A percentile compares a stretch with the other conserved stretches of the same genome.
These are phyloP conservation scores for Fraxinus sp. DNA, from an alignment of 305 asterid genomes.

Conservation along the genomic window DNA sequence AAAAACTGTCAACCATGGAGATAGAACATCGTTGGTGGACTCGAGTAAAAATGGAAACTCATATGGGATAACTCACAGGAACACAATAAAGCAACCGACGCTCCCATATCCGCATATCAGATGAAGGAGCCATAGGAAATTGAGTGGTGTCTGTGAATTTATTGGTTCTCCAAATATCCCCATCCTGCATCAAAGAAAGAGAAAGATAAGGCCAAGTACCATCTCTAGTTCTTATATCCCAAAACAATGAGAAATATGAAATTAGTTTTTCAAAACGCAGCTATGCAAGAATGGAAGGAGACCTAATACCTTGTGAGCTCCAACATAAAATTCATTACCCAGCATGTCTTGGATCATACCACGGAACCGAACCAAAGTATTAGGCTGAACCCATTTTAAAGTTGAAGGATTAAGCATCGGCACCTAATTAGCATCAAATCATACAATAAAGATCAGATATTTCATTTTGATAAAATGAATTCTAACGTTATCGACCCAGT, in stretches of 20 bases:
- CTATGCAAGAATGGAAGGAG: not conserved
- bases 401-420: slow-evolving; percentile 66
- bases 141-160: slow-evolving; percentile 69
- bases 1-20: not conserved
- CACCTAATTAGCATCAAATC: slow-evolving; percentile 46
- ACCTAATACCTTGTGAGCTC: slow-evolving; percentile 75
- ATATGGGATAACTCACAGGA: slow-evolving; percentile 52
- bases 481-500: not conserved
- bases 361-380: slow-evolving; percentile 79
- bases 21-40: not conserved
- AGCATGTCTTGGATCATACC: slow-evolving; percentile 96
- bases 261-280: not conserved
- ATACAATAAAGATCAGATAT: slow-evolving; percentile 13
- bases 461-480: not conserved
- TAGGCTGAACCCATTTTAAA: slow-evolving; percentile 57
- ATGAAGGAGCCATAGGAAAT: slow-evolving; percentile 49
- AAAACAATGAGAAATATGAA: not conserved
- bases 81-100: slow-evolving; percentile 78
- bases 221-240: not conserved
- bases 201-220: not conserved
- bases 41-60: not conserved
- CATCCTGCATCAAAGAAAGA: slow-evolving; percentile 46
- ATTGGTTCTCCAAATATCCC: slow-evolving; percentile 77
- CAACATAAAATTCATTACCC: slow-evolving; percentile 81
- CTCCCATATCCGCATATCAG: slow-evolving; percentile 76